A percentile compares a stretch with the other conserved stretches of the same genome.
These are phyloP conservation scores for Meyerozyma carpophila DNA, from an alignment of 1,139 yeast species.

Conservation along the genomic window DNA sequence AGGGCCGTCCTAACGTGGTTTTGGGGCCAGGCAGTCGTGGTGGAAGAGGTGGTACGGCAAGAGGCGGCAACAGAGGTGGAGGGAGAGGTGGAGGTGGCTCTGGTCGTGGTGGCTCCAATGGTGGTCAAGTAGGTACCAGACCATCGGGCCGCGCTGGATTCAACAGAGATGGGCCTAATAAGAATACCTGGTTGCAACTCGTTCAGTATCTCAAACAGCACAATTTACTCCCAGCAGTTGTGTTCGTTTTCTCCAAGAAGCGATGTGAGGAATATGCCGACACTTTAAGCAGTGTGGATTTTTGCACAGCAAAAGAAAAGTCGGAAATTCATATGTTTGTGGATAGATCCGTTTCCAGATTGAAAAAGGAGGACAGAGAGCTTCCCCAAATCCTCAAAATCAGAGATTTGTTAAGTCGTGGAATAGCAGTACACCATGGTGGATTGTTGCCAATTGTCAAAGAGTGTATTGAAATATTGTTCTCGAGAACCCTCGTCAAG, in stretches of 20 bases:
- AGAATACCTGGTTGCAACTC: conserved; percentile 70
- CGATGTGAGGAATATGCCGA: conserved; percentile 92
- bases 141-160: conserved; percentile 23
- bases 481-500: conserved; percentile 79
- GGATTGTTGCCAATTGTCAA: conserved; percentile 93
- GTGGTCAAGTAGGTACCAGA: conserved; percentile 6
- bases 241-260: conserved; percentile 90
- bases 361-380: conserved; percentile 88
- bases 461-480: conserved; percentile 89
- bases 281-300: conserved; percentile 66
- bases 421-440: conserved; percentile 97
- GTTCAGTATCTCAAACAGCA: conserved; percentile 68
- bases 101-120: conserved; percentile 21
- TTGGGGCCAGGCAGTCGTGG: conserved; percentile 42
- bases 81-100: conserved; percentile 18
- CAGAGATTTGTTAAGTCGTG: conserved; percentile 78
- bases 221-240: conserved; percentile 79
- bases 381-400: conserved; percentile 84
- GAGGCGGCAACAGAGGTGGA: conserved; percentile 35
- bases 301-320: conserved; percentile 76
- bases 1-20: conserved; percentile 26
- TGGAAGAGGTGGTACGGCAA: conserved; percentile 42
- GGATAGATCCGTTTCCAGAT: conserved; percentile 80
- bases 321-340: conserved; percentile 91
- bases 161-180: conserved; percentile 65